These are phyloP conservation scores for Berberis thunbergii DNA, from an alignment of 164 flowering plant genomes.

Conservation along the genomic window DNA sequence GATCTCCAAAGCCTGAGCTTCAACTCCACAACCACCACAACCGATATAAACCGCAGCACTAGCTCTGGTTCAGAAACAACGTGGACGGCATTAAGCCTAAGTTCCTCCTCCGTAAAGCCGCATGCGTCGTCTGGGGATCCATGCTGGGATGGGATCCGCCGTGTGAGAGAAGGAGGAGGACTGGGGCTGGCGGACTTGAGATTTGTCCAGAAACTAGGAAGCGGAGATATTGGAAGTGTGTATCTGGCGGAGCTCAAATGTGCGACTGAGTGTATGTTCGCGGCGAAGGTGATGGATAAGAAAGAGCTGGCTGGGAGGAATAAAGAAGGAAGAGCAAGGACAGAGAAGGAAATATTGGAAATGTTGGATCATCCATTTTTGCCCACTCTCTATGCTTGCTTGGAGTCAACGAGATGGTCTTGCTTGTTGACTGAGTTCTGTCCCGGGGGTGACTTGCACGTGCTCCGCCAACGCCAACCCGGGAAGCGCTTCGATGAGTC, in stretches of 20 bases:
- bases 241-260: constrained; percentile 51
- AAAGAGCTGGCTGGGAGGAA: constrained; percentile 45
- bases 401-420: constrained; percentile 45
- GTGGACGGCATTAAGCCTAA: constrained; percentile 23
- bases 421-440: constrained; percentile 78
- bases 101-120: constrained; percentile 19
- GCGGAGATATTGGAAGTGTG: constrained; percentile 82
- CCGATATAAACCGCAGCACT: constrained; percentile 38
- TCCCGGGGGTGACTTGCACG: constrained; percentile 81
- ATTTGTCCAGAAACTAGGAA: constrained; percentile 55
- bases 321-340: constrained; percentile 52
- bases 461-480: constrained; percentile 64
- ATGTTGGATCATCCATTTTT: constrained; percentile 68
- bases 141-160: constrained; percentile 27
- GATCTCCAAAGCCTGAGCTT: constrained; percentile 66
- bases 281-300: constrained; percentile 75
- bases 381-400: constrained; percentile 54
- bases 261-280: constrained; percentile 29
- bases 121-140: constrained; percentile 21
- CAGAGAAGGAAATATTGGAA: constrained; percentile 56
- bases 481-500: constrained; percentile 46
- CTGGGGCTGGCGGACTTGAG: constrained; percentile 5
- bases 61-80: constrained; percentile 54
- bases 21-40: constrained; percentile 48
- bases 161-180: constrained; percentile 20